Conservation (phyloP, 2,329 filamentous ascomycete species). For the Pseudopithomyces maydicus region DNA sequence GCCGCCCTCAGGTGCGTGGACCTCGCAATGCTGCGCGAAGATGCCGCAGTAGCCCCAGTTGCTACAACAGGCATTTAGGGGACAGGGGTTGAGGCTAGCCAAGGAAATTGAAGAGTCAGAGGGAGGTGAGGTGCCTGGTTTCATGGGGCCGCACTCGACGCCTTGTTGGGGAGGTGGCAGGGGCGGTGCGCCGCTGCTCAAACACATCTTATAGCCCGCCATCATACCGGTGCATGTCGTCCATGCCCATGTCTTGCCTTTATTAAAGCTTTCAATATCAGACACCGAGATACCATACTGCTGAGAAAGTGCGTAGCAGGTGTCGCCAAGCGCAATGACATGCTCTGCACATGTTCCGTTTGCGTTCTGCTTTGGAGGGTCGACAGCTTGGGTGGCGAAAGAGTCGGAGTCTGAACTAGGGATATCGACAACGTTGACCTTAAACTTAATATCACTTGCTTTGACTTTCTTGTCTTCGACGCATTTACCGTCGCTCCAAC, state of each 20-base stretch:
- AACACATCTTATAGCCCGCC: background rate
- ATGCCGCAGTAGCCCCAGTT: conserved; percentile 24
- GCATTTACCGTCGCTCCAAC: too few species aligned
- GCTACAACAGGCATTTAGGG: conserved; percentile 25
- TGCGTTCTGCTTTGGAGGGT: background rate
- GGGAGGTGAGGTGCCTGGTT: background rate
- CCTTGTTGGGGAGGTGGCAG: too few species aligned
- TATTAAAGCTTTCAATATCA: background rate
- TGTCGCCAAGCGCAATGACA: background rate
- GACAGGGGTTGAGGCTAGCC: conserved; percentile 20
- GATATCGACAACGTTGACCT: too few species aligned
- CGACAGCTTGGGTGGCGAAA: too few species aligned
- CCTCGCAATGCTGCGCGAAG: conserved; percentile 11
- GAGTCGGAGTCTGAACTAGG: too few species aligned
- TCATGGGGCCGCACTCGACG: background rate
- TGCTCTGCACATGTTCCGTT: background rate
- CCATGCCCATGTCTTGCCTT: background rate
- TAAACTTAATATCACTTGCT: too few species aligned
- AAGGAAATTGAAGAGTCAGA: conserved; percentile 27
- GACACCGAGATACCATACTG: background rate
- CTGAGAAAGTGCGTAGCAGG: background rate
- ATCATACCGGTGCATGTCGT: background rate
- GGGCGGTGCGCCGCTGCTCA: background rate
- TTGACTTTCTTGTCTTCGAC: too few species aligned
- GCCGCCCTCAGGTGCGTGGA: background rate